Conservation (phyloP, 2,329 filamentous ascomycete species). For the Metarhizium guizhouense region DNA sequence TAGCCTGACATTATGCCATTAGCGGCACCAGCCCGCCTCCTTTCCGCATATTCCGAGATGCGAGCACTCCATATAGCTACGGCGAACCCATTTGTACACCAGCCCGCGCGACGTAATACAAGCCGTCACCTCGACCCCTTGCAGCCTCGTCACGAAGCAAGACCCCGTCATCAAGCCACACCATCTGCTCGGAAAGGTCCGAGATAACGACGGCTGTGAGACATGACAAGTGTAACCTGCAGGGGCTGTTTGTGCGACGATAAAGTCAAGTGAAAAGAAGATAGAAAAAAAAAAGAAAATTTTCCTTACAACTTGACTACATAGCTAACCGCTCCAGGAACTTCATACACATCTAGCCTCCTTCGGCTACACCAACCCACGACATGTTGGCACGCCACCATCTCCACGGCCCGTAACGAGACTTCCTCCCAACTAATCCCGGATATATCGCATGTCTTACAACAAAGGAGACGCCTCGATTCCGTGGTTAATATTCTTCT, state of each 20-base stretch:
- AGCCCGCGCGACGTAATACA: too few species aligned
- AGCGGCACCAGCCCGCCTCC: constrained; percentile 3
- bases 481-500: not conserved
- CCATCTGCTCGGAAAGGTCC: too few species aligned
- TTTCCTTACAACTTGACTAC: not conserved
- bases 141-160: too few species aligned
- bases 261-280: not conserved
- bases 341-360: not conserved
- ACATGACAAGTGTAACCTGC: too few species aligned
- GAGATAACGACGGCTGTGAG: too few species aligned
- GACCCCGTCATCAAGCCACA: too few species aligned
- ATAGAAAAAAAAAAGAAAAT: not conserved
- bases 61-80: too few species aligned
- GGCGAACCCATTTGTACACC: too few species aligned
- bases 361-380: not conserved
- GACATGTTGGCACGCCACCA: not conserved
- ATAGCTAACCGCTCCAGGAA: not conserved
- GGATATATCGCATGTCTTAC: constrained; percentile 10
- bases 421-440: not conserved
- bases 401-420: not conserved
- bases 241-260: too few species aligned
- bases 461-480: constrained; percentile 8
- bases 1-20: constrained; percentile 10
- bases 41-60: not conserved
- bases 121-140: too few species aligned